Percentiles rank a stretch among this genome's conserved stretches.
phyloP scores from a whole-genome alignment of 192 early-diverging fungal species.

The Backusella circina region DNA sequence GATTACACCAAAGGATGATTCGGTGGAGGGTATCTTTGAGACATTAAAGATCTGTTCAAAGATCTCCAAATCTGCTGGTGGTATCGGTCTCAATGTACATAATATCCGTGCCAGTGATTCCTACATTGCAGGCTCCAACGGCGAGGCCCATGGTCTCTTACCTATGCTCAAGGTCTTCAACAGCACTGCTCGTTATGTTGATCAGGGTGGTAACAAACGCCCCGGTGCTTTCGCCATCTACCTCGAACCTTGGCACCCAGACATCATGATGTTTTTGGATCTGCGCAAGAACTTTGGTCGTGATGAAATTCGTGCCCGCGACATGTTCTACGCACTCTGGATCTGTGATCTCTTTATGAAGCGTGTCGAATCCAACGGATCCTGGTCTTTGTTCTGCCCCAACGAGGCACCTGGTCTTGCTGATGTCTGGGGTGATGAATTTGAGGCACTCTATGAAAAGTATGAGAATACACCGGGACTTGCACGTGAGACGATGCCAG shows the following conservation, averaged over 20 bases:
- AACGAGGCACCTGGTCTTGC: conserved; percentile 88
- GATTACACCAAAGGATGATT: conserved; percentile 95
- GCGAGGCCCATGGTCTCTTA: conserved; percentile 94
- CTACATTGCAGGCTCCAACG: conserved; percentile 98
- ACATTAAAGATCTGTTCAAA: conserved; percentile 95
- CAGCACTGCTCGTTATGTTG: conserved; percentile 97
- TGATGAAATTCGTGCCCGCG: conserved; percentile 94
- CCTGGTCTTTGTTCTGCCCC: conserved; percentile 95
- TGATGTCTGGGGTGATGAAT: conserved; percentile 94
- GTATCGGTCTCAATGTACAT: conserved; percentile 96
- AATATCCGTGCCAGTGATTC: conserved; percentile 93
- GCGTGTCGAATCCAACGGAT: conserved; percentile 87
- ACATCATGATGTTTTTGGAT: conserved; percentile 94
- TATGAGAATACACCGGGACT: conserved; percentile 80
- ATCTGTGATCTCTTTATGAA: conserved; percentile 98
- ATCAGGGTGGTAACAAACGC: conserved; percentile 98
- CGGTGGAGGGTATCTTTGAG: conserved; percentile 97
- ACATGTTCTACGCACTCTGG: conserved; percentile 97
- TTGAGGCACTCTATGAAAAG: conserved; percentile 74
- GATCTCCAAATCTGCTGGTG: conserved; percentile 98
- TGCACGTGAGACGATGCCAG: conserved; percentile 86
- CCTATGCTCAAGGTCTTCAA: conserved; percentile 98
- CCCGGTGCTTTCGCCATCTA: conserved; percentile 99
- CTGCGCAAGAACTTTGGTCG: conserved; percentile 97
- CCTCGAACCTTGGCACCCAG: conserved; percentile 98